These are phyloP conservation scores for Solanum piurae DNA, from an alignment of 257 asterid genomes.

Conservation along the genomic window DNA sequence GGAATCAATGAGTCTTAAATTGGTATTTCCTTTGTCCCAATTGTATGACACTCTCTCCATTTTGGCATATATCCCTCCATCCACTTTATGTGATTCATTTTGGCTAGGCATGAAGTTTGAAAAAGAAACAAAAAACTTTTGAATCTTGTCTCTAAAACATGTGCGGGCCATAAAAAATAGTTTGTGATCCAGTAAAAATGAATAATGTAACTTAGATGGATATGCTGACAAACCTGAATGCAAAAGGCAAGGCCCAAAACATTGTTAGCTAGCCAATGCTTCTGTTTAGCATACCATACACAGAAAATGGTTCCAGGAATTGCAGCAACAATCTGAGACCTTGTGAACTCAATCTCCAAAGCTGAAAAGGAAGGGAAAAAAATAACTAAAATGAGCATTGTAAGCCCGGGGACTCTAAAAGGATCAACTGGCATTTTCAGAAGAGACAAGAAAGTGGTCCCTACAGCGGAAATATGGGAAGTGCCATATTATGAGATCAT, in stretches of 20 bases:
- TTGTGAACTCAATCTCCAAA: conserved; percentile 80
- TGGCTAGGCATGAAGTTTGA: not conserved
- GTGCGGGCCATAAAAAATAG: not conserved
- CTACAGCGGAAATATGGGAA: conserved; percentile 68
- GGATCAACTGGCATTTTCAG: not conserved
- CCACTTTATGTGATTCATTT: not conserved
- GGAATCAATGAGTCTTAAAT: not conserved
- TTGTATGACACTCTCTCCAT: not conserved
- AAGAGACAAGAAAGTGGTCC: not conserved
- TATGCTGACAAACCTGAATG: conserved; percentile 59
- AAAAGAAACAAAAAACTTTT: not conserved
- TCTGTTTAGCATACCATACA: conserved; percentile 88
- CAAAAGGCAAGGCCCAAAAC: conserved; percentile 89
- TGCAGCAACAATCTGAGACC: conserved; percentile 73
- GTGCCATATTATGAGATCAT: conserved; percentile 55
- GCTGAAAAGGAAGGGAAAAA: conserved; percentile 45
- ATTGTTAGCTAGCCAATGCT: conserved; percentile 99
- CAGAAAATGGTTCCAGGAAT: conserved; percentile 96
- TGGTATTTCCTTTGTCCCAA: not conserved
- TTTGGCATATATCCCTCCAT: not conserved
- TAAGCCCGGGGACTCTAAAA: not conserved
- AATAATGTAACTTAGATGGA: not conserved
- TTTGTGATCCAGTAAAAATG: not conserved
- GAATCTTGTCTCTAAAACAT: not conserved
- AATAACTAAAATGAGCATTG: not conserved